Conservation (phyloP, 2,329 filamentous ascomycete species). For the Huntiella moniliformis region DNA sequence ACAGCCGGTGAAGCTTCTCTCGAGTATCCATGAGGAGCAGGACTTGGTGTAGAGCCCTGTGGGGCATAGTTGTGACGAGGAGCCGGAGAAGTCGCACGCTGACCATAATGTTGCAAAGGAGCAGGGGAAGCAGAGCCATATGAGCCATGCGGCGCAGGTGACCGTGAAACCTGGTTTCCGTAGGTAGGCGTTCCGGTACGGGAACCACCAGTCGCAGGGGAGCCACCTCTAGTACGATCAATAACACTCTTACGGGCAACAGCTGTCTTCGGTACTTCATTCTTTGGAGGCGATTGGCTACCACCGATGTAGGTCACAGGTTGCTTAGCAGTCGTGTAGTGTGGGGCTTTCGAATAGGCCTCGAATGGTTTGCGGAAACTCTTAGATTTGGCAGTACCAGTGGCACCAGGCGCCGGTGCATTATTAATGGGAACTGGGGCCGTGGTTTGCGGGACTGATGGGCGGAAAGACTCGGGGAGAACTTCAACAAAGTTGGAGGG, state of each 20-base stretch:
- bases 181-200: conserved; percentile 8
- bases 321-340: conserved; percentile 44
- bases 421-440: conserved; percentile 40
- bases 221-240: conserved; percentile 3
- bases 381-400: conserved; percentile 33
- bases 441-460: conserved; percentile 28
- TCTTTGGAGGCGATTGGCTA: conserved; percentile 20
- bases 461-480: conserved; percentile 67
- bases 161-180: conserved; percentile 6
- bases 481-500: conserved; percentile 96
- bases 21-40: conserved; percentile 8
- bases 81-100: conserved; percentile 6
- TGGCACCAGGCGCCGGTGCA: conserved; percentile 24
- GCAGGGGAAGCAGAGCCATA: conserved; percentile 11
- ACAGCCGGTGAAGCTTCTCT: conserved; percentile 17
- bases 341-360: conserved; percentile 46
- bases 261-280: conserved; percentile 3
- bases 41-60: conserved; percentile 13
- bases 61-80: conserved; percentile 4
- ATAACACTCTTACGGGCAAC: conserved; percentile 6
- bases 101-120: conserved; percentile 1
- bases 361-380: conserved; percentile 49
- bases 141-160: conserved; percentile 3
- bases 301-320: conserved; percentile 35
- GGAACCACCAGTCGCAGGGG: conserved; percentile 2